Conservation (phyloP, 1,139 yeast genomes). For the Magnusiomyces suaveolens region DNA sequence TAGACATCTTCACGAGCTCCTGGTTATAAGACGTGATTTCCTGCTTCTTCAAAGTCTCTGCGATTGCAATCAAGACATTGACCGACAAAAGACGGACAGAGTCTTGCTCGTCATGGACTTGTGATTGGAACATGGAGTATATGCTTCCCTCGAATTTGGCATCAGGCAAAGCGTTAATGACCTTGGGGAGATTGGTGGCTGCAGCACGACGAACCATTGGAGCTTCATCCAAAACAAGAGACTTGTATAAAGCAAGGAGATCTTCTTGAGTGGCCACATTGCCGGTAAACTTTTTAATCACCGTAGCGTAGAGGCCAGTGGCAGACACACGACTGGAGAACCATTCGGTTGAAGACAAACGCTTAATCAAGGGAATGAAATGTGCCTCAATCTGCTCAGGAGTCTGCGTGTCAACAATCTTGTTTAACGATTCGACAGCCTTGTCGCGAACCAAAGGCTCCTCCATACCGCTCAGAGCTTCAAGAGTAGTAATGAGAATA, state of each 20-base stretch:
- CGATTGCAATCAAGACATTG: conserved; percentile 61
- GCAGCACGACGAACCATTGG: conserved; percentile 98
- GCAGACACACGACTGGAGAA: conserved; percentile 88
- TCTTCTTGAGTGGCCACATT: conserved; percentile 36
- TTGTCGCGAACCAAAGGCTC: conserved; percentile 97
- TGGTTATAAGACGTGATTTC: conserved; percentile 24
- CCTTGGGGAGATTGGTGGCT: conserved; percentile 68
- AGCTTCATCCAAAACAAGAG: conserved; percentile 77
- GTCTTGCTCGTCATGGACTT: conserved; percentile 85
- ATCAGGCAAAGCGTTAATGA: conserved; percentile 50
- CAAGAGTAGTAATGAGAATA: conserved; percentile 73
- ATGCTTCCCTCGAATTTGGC: conserved; percentile 34
- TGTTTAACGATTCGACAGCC: conserved; percentile 79
- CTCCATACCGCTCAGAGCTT: conserved; percentile 83
- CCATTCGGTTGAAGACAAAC: conserved; percentile 86
- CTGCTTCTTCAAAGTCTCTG: conserved; percentile 29
- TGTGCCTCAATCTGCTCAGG: conserved; percentile 55
- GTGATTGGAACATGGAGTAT: conserved; percentile 69
- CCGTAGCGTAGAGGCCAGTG: conserved; percentile 75
- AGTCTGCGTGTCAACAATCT: conserved; percentile 54
- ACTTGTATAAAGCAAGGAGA: conserved; percentile 56
- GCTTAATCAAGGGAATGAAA: conserved; percentile 66
- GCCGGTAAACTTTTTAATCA: conserved; percentile 48
- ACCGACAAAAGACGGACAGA: conserved; percentile 86
- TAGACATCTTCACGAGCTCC: conserved; percentile 34